Conservation (phyloP, 2,329 filamentous ascomycete genomes). For the Immersiporthe knoxdaviesiana region DNA sequence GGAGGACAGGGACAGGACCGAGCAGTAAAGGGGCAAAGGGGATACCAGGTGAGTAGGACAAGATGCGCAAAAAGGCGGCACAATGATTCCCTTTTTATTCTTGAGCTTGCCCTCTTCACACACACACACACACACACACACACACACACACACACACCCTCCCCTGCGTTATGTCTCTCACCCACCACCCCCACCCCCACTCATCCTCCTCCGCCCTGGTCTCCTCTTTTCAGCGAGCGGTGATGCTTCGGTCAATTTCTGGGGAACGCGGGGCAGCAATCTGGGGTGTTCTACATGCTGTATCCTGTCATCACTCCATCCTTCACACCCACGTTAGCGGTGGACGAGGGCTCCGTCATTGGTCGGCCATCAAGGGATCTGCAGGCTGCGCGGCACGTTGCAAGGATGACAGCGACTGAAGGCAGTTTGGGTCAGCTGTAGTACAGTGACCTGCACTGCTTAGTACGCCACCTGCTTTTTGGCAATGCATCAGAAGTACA, state of each 20-base stretch:
- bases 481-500: too few relatives aligned
- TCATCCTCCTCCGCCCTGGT: background rate
- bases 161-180: background rate
- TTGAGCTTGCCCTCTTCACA: background rate
- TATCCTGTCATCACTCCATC: conserved; percentile 3
- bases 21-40: background rate
- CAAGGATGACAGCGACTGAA: background rate
- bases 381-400: background rate
- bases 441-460: too few relatives aligned
- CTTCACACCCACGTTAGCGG: background rate
- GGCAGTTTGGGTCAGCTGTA: background rate
- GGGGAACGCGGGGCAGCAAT: background rate
- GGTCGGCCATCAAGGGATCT: background rate
- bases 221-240: background rate
- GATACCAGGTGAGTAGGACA: background rate
- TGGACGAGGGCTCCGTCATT: background rate
- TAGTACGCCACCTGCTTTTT: too few relatives aligned
- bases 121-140: background rate
- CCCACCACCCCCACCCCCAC: background rate
- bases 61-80: background rate
- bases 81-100: background rate
- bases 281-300: background rate
- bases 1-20: too few relatives aligned
- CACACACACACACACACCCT: background rate
- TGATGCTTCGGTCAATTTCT: conserved; percentile 1